These are phyloP conservation scores for Nelumbo lutea DNA, from an alignment of 164 flowering plant genomes.

Conservation along the genomic window DNA sequence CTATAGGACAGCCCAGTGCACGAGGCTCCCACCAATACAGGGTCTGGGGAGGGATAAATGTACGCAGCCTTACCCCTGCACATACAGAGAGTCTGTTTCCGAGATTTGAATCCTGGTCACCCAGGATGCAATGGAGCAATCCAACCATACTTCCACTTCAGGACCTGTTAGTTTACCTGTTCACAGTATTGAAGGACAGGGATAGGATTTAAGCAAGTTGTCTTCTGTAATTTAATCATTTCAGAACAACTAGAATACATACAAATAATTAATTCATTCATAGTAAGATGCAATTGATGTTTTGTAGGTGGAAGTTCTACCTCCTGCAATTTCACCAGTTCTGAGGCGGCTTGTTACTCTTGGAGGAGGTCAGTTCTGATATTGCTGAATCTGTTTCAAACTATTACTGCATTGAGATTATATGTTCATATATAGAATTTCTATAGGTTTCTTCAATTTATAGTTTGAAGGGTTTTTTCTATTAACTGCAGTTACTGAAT, in stretches of 20 bases:
- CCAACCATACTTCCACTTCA: too few relatives aligned
- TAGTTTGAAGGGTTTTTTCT: background rate
- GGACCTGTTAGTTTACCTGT: too few relatives aligned
- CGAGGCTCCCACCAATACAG: too few relatives aligned
- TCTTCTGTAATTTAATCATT: too few relatives aligned
- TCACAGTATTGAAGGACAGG: too few relatives aligned
- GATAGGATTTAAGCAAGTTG: too few relatives aligned
- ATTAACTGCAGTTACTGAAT: constrained; percentile 5
- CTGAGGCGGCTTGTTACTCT: constrained; percentile 23
- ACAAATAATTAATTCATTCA: background rate
- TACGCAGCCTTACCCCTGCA: too few relatives aligned
- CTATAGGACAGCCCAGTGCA: too few relatives aligned
- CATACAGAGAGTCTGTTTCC: too few relatives aligned
- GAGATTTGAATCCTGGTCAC: too few relatives aligned
- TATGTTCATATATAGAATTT: background rate
- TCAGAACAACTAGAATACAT: background rate
- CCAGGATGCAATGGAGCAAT: too few relatives aligned
- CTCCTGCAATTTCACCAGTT: constrained; percentile 23
- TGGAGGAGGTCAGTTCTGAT: constrained; percentile 23
- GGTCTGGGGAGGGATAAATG: too few relatives aligned
- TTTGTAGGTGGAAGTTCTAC: constrained; percentile 27
- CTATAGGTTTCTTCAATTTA: background rate
- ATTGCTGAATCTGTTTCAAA: background rate
- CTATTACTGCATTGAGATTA: background rate
- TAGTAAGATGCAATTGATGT: background rate